Conservation (phyloP, 768 basidiomycete species). For the Serendipita vermifera region DNA sequence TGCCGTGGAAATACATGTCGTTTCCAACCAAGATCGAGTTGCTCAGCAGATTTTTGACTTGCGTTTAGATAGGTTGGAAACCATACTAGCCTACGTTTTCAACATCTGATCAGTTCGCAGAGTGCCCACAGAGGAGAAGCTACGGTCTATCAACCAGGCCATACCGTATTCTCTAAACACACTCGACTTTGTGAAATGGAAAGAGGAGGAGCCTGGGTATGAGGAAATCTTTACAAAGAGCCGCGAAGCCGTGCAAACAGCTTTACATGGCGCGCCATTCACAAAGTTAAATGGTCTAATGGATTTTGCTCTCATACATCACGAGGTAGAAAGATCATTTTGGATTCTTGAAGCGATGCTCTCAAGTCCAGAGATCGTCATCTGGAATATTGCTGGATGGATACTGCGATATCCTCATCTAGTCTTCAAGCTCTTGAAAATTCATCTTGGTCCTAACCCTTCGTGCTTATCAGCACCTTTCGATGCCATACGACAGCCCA, state of each 20-base stretch:
- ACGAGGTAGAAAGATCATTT: slow-evolving; percentile 43
- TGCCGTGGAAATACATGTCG: slow-evolving; percentile 51
- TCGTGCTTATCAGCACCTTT: slow-evolving; percentile 22
- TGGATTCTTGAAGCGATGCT: slow-evolving; percentile 35
- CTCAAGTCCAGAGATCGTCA: slow-evolving; percentile 19
- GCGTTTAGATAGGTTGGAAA: slow-evolving; percentile 50
- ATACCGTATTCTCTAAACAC: slow-evolving; percentile 17
- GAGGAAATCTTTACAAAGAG: slow-evolving; percentile 26
- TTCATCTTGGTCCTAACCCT: slow-evolving; percentile 32
- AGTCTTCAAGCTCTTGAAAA: slow-evolving; percentile 40
- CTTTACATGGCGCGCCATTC: too few relatives aligned
- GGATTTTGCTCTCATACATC: slow-evolving; percentile 33
- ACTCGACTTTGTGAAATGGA: slow-evolving; percentile 20
- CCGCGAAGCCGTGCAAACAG: slow-evolving; percentile 10
- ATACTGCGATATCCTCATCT: slow-evolving; percentile 41
- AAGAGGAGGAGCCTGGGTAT: slow-evolving; percentile 24
- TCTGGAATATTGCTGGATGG: slow-evolving; percentile 28
- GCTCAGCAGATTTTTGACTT: slow-evolving; percentile 56
- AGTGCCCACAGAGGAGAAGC: slow-evolving; percentile 22
- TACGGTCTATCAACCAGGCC: slow-evolving; percentile 17
- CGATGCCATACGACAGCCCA: slow-evolving; percentile 15
- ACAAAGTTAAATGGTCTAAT: slow-evolving; percentile 16
- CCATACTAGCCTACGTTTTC: slow-evolving; percentile 25
- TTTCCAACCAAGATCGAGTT: slow-evolving; percentile 53
- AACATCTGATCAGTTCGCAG: slow-evolving; percentile 22